phyloP scores from a whole-genome alignment of 2,329 filamentous ascomycete genomes.

The Fusarium nurragi region DNA sequence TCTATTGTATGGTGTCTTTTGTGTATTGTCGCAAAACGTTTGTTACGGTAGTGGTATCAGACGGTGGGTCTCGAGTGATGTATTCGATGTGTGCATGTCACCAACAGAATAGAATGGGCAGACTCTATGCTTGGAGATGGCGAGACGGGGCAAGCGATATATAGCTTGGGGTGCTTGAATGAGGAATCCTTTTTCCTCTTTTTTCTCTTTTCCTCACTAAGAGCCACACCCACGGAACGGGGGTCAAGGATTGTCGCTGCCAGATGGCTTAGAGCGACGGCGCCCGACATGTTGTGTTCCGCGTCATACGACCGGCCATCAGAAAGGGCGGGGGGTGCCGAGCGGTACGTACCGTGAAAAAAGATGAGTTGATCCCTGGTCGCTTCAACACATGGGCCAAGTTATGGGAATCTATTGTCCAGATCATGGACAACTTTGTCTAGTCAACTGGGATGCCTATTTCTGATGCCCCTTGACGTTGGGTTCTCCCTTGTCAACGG shows the following conservation, averaged over 20 bases:
- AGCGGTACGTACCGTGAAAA: slow-evolving; percentile 13
- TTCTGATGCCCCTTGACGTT: too few species aligned
- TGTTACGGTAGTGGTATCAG: neutral
- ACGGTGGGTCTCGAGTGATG: slow-evolving; percentile 37
- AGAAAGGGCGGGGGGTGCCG: slow-evolving; percentile 43
- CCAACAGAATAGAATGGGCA: slow-evolving; percentile 32
- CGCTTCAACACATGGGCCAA: neutral
- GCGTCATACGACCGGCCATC: slow-evolving; percentile 44
- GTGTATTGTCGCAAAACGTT: neutral
- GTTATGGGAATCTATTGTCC: slow-evolving; percentile 38
- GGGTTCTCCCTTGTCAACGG: neutral
- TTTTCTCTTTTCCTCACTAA: neutral
- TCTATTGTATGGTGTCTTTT: neutral
- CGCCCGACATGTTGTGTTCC: slow-evolving; percentile 41
- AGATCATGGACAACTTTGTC: slow-evolving; percentile 25
- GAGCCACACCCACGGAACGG: neutral
- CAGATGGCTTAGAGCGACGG: slow-evolving; percentile 38
- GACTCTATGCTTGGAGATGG: slow-evolving; percentile 37
- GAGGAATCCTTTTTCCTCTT: neutral
- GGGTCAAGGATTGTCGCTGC: slow-evolving; percentile 17
- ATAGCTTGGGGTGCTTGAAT: slow-evolving; percentile 31
- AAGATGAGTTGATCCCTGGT: neutral
- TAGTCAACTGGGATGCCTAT: too few species aligned
- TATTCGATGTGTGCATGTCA: slow-evolving; percentile 33
- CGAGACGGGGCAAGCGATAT: slow-evolving; percentile 46